A percentile compares a stretch with the other conserved stretches of the same genome.
Conservation (phyloP, 2,329 filamentous ascomycete genomes). For the Clarireedia homoeocarpa region DNA sequence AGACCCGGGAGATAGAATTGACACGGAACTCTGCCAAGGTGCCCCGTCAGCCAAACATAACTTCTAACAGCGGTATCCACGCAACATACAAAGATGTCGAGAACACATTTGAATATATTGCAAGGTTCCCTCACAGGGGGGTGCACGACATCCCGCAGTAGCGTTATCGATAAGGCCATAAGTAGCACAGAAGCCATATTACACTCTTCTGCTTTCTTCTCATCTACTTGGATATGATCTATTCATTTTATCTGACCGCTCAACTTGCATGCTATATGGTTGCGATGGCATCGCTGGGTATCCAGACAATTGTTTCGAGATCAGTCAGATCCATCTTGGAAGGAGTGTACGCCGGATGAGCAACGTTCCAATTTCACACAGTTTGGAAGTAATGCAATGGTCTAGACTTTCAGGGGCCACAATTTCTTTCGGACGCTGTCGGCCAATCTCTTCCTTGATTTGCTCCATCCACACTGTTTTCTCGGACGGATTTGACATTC, state of each 20-base stretch:
- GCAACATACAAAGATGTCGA: neutral
- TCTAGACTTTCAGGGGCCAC: conserved; percentile 4
- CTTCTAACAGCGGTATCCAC: neutral
- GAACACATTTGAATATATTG: neutral
- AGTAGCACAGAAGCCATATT: neutral
- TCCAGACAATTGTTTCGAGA: neutral
- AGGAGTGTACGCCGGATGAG: neutral
- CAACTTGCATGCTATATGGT: neutral
- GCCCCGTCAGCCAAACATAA: neutral
- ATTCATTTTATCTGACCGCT: conserved; percentile 1
- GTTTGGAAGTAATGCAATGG: neutral
- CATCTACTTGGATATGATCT: neutral
- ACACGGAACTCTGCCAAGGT: too few species aligned
- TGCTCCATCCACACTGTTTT: neutral
- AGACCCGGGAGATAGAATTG: too few species aligned
- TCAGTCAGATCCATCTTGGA: neutral
- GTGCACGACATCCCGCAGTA: conserved; percentile 2
- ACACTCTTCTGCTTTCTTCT: neutral
- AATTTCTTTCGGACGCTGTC: neutral
- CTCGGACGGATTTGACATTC: neutral
- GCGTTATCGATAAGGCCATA: conserved; percentile 8
- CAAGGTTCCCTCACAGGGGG: neutral
- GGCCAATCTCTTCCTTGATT: neutral
- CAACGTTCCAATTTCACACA: too few species aligned
- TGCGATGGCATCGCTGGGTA: neutral